phyloP scores from a whole-genome alignment of 441 rosid genomes.

The Manihot esculenta region DNA sequence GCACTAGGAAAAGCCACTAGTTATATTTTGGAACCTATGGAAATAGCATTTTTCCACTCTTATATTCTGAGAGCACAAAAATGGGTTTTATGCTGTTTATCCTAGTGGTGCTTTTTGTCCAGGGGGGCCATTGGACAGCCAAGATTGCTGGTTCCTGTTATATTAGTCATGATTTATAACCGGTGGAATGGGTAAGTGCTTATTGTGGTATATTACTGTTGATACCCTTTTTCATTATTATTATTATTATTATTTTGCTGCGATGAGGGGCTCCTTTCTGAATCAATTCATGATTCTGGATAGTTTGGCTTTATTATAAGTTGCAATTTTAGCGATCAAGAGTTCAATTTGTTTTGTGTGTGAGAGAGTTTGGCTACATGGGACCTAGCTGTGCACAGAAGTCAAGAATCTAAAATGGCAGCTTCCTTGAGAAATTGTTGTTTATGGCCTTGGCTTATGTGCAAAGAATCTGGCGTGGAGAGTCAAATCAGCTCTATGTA shows the following conservation, averaged over 20 bases:
- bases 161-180: constrained; percentile 82
- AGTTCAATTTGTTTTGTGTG: not conserved
- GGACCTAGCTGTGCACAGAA: no score
- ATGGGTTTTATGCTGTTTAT: not conserved
- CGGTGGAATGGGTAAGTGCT: constrained; percentile 82
- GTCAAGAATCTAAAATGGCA: no score
- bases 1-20: not conserved
- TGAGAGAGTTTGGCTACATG: no score
- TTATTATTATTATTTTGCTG: no score
- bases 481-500: no score
- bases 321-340: not conserved
- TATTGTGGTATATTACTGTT: constrained; percentile 1
- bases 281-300: not conserved
- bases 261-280: not conserved
- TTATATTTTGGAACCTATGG: not conserved
- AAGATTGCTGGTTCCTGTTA: constrained; percentile 78
- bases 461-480: no score
- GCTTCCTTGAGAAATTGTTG: no score
- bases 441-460: no score
- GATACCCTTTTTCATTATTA: no score
- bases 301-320: not conserved
- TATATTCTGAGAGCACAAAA: not conserved
- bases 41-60: not conserved
- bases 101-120: constrained; percentile 26
- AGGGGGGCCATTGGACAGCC: constrained; percentile 90